Evolutionary conservation across 352 stramenopile species (phyloP).

Genomic region (Phytophthora citrophthora): DNA sequence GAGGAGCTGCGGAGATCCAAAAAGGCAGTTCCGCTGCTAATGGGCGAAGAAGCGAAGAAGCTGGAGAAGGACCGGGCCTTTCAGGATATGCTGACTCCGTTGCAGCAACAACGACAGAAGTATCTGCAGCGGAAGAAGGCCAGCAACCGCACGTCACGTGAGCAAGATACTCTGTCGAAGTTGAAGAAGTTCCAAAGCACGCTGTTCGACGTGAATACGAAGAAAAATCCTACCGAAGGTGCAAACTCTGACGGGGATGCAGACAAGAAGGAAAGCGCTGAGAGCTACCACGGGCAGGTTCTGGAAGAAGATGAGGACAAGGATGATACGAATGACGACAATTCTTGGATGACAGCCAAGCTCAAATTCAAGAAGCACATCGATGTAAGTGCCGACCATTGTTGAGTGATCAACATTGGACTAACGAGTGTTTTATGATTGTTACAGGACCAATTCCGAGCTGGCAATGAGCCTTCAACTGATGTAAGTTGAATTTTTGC

Average conservation of each 20-base stretch:
- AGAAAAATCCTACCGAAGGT: constrained; percentile 1
- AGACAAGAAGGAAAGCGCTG: constrained; percentile 5
- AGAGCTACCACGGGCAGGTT: constrained; percentile 72
- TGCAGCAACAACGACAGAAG: constrained; percentile 80
- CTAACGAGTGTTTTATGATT: constrained; percentile 14
- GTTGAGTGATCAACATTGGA: background rate
- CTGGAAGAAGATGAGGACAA: constrained; percentile 55
- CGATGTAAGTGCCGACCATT: constrained; percentile 50
- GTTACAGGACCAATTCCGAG: constrained; percentile 74
- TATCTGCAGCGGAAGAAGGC: constrained; percentile 72
- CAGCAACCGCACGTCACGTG: constrained; percentile 50
- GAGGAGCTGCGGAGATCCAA: constrained; percentile 70
- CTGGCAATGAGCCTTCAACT: constrained; percentile 50
- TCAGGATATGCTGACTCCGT: constrained; percentile 76
- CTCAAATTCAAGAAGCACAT: constrained; percentile 92
- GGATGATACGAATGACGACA: constrained; percentile 48
- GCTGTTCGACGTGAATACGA: constrained; percentile 50
- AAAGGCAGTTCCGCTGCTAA: constrained; percentile 62
- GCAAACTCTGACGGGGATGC: constrained; percentile 8
- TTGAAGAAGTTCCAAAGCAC: constrained; percentile 70
- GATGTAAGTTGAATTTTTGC: constrained; percentile 46
- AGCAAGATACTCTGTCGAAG: constrained; percentile 76
- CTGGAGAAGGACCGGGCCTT: constrained; percentile 59
- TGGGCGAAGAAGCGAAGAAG: constrained; percentile 66
- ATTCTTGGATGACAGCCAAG: constrained; percentile 87